Conservation (phyloP, 2,329 filamentous ascomycete species). For the Calonectria leucothoes region DNA sequence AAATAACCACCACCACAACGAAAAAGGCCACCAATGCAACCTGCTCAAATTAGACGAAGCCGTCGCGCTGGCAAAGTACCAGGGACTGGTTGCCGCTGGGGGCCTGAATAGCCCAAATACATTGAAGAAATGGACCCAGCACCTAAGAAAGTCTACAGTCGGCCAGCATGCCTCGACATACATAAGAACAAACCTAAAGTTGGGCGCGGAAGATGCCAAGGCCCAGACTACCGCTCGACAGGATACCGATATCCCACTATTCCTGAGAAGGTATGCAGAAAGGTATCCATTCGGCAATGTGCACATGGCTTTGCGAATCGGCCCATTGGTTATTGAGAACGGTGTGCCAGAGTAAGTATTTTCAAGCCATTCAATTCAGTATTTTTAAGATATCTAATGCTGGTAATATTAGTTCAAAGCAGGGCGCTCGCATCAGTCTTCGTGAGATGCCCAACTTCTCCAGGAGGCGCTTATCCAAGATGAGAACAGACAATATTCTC, state of each 20-base stretch:
- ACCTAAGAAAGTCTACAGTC: not conserved
- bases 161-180: not conserved
- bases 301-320: conserved; percentile 54
- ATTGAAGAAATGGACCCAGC: not conserved
- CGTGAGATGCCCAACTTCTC: not conserved
- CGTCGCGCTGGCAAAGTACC: not conserved
- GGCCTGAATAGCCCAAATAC: not conserved
- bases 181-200: not conserved
- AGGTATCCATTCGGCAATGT: conserved; percentile 52
- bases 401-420: not conserved
- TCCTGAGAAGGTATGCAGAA: conserved; percentile 1
- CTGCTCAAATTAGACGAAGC: not conserved
- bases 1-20: not conserved
- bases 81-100: not conserved
- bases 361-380: too few relatives aligned
- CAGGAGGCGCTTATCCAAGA: not conserved
- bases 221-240: not conserved
- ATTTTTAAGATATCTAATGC: too few relatives aligned
- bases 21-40: not conserved
- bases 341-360: not conserved
- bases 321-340: conserved; percentile 51
- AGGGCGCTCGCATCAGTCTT: not conserved
- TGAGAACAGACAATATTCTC: not conserved
- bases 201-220: not conserved
- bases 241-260: not conserved